Conservation (phyloP, 257 asterid species). For the Schizonepeta tenuifolia region DNA sequence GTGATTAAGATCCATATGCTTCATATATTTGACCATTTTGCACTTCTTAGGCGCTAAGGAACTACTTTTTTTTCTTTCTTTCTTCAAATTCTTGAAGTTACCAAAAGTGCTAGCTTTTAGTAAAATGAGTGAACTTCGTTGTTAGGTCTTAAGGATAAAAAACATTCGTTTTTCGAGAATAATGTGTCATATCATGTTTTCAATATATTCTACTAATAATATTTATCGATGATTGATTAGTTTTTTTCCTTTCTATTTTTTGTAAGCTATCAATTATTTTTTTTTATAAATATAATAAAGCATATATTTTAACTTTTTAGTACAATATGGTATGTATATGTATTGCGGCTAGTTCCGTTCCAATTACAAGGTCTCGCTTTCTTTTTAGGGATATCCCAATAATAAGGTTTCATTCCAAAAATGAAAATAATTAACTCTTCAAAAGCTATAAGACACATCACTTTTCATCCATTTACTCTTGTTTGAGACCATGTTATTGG, state of each 20-base stretch:
- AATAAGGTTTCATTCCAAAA: too few relatives aligned
- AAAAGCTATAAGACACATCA: too few relatives aligned
- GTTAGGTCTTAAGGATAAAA: neutral
- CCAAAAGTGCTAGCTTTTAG: slow-evolving; percentile 31
- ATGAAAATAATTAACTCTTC: too few relatives aligned
- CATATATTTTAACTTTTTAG: neutral
- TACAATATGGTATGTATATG: neutral
- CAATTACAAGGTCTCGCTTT: too few relatives aligned
- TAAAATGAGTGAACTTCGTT: slow-evolving; percentile 11
- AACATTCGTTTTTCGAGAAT: neutral
- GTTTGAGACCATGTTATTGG: too few relatives aligned
- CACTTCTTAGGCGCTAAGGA: slow-evolving; percentile 81
- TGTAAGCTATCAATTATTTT: too few relatives aligned
- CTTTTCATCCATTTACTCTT: too few relatives aligned
- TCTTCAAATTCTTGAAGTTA: slow-evolving; percentile 25
- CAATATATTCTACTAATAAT: neutral
- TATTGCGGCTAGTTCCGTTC: too few relatives aligned
- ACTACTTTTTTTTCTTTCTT: slow-evolving; percentile 44
- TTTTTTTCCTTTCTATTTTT: too few relatives aligned
- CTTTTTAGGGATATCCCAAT: too few relatives aligned
- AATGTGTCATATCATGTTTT: neutral
- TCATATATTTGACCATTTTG: slow-evolving; percentile 40
- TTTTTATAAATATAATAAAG: too few relatives aligned
- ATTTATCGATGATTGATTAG: neutral
- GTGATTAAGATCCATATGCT: slow-evolving; percentile 36